Conservation (phyloP, 2,329 filamentous ascomycete species). For the Tolypocladium ophioglossoides region DNA sequence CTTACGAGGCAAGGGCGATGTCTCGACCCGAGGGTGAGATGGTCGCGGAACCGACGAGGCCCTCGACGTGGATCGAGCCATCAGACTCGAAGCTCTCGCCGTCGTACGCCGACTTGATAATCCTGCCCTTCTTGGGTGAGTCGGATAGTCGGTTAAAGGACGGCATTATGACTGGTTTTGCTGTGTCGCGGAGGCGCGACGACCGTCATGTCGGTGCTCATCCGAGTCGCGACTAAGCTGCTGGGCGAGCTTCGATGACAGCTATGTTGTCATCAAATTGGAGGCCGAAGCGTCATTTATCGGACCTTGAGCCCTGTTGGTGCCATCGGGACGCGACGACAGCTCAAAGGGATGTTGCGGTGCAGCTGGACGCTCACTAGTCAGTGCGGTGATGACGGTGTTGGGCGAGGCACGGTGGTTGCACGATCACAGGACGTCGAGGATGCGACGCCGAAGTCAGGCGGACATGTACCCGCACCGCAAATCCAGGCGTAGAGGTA, state of each 20-base stretch:
- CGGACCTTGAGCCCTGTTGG: neutral
- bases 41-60: conserved; percentile 76
- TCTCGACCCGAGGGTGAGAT: conserved; percentile 89
- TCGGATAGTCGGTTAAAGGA: conserved; percentile 34
- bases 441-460: neutral
- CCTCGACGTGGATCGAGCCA: conserved; percentile 72
- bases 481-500: neutral
- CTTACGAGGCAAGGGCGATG: conserved; percentile 73
- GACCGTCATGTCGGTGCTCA: neutral
- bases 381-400: neutral
- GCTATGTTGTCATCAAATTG: neutral
- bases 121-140: conserved; percentile 43
- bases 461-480: neutral
- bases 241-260: neutral
- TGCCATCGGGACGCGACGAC: neutral
- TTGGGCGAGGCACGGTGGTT: neutral
- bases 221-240: neutral
- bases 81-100: conserved; percentile 82
- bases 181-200: neutral
- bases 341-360: neutral
- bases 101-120: conserved; percentile 61
- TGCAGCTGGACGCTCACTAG: neutral
- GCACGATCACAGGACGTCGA: neutral
- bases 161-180: conserved; percentile 27
- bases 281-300: neutral